Evolutionary conservation across 108 stramenopile genomes (phyloP).

Genomic region (Licmophora abbreviata): DNA sequence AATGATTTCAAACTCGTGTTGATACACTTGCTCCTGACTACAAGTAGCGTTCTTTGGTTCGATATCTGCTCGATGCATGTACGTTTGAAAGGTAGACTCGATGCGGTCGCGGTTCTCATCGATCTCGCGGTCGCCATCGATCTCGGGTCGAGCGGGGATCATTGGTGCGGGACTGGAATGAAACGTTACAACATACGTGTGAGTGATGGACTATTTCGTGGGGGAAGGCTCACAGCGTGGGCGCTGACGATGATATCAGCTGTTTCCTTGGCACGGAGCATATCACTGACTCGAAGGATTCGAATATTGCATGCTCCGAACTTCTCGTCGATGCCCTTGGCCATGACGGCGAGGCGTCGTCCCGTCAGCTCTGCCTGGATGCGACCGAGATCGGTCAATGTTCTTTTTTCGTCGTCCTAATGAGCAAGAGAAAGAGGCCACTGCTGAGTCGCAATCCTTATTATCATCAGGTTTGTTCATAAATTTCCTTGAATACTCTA

Average conservation of each 20-base stretch:
- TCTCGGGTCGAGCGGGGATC: not conserved
- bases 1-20: slow-evolving; percentile 89
- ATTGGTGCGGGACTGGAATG: not conserved
- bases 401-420: slow-evolving; percentile 62
- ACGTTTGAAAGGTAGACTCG: slow-evolving; percentile 77
- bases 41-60: slow-evolving; percentile 11
- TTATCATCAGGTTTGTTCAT: too few relatives aligned
- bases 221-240: too few relatives aligned
- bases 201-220: slow-evolving; percentile 34
- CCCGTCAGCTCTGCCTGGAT: slow-evolving; percentile 81
- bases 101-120: slow-evolving; percentile 77
- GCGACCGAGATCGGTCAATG: slow-evolving; percentile 79
- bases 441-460: too few relatives aligned
- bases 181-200: slow-evolving; percentile 10
- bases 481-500: too few relatives aligned
- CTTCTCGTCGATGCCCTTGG: slow-evolving; percentile 33
- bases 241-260: slow-evolving; percentile 70
- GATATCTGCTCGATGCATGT: slow-evolving; percentile 70
- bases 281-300: slow-evolving; percentile 65
- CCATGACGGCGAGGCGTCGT: slow-evolving; percentile 51
- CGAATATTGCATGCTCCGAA: slow-evolving; percentile 70
- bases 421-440: too few relatives aligned
- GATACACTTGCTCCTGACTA: slow-evolving; percentile 17
- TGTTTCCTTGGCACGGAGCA: slow-evolving; percentile 83
- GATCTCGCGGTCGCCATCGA: slow-evolving; percentile 24